Evolutionary conservation across 1,139 yeast genomes (phyloP).

Genomic region (Yamadazyma buinensis): DNA sequence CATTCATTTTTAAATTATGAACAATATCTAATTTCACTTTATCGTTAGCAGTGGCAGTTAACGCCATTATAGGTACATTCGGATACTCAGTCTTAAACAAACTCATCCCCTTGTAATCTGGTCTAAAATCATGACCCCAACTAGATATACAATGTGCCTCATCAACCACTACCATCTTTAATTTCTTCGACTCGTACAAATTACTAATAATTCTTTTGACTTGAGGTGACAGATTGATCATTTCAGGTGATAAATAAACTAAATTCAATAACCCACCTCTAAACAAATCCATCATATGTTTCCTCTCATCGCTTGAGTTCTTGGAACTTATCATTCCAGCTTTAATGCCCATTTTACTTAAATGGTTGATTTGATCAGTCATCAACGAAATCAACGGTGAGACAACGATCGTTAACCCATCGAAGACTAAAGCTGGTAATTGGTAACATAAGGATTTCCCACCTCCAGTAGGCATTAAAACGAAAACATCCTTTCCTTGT

Average conservation of each 20-base stretch:
- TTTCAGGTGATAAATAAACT: constrained; percentile 92
- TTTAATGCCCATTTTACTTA: constrained; percentile 58
- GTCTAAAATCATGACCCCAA: constrained; percentile 99
- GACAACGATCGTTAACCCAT: constrained; percentile 86
- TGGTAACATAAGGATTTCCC: constrained; percentile 97
- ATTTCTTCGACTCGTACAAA: constrained; percentile 49
- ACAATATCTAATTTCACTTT: constrained; percentile 85
- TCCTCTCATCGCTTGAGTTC: constrained; percentile 61
- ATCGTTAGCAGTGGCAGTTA: constrained; percentile 96
- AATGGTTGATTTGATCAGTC: constrained; percentile 95
- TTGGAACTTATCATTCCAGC: constrained; percentile 91
- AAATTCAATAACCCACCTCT: constrained; percentile 66
- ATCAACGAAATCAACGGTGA: constrained; percentile 93
- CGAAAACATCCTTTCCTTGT: constrained; percentile 83
- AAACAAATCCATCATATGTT: constrained; percentile 59
- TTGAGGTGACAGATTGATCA: constrained; percentile 75
- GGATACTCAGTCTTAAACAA: constrained; percentile 73
- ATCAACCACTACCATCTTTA: constrained; percentile 91
- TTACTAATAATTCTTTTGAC: constrained; percentile 62
- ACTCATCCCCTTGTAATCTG: constrained; percentile 84
- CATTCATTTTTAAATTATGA: constrained; percentile 59
- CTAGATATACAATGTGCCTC: constrained; percentile 99
- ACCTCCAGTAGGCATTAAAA: constrained; percentile 98
- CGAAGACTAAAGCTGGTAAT: constrained; percentile 76
- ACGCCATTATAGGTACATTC: constrained; percentile 85